Conservation (phyloP, 2,329 filamentous ascomycete genomes). For the Cladosporium sp. region DNA sequence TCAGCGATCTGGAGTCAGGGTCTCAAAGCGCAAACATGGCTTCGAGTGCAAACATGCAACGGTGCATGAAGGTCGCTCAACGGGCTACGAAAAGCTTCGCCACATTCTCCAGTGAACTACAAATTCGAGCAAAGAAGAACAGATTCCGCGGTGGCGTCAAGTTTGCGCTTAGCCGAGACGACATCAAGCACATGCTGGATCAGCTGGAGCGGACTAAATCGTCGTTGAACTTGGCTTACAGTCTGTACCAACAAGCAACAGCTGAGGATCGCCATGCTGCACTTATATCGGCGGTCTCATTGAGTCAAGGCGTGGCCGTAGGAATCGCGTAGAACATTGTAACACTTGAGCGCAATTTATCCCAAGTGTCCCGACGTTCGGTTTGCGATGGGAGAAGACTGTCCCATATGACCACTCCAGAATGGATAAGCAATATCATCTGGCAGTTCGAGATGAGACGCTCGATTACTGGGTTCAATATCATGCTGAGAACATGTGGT, state of each 20-base stretch:
- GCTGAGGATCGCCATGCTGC: neutral
- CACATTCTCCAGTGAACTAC: neutral
- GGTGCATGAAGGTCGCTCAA: neutral
- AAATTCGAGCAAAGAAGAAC: neutral
- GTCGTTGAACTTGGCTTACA: neutral
- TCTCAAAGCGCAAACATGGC: neutral
- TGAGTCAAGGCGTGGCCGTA: neutral
- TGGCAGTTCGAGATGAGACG: neutral
- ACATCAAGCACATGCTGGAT: neutral
- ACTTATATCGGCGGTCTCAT: neutral
- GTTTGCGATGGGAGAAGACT: neutral
- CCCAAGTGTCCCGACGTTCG: neutral
- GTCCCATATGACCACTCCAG: neutral
- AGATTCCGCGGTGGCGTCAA: neutral
- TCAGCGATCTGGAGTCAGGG: neutral
- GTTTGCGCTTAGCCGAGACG: neutral
- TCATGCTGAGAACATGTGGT: neutral
- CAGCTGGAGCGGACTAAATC: slow-evolving; percentile 3
- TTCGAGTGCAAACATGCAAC: neutral
- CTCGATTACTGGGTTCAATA: neutral
- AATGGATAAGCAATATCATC: neutral
- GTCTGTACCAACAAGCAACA: neutral
- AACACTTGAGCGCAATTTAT: neutral
- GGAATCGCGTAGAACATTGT: neutral
- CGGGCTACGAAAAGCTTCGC: neutral